These are phyloP conservation scores for Thielaviopsis euricoi DNA, from an alignment of 2,329 filamentous ascomycete species.

Conservation along the genomic window DNA sequence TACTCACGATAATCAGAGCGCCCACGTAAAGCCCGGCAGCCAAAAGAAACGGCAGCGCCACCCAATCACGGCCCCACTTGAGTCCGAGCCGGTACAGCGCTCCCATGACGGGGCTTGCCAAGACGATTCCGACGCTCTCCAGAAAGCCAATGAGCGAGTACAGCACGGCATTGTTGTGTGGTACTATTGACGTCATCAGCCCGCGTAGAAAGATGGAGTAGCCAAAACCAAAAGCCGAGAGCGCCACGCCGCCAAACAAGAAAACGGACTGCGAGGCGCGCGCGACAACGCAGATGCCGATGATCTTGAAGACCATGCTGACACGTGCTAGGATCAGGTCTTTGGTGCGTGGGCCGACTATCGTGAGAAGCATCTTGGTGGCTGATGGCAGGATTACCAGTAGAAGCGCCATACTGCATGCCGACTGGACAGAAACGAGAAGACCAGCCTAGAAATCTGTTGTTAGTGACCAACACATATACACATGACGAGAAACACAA, in stretches of 20 bases:
- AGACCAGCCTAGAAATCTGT: slow-evolving; percentile 4
- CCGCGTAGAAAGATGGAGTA: slow-evolving; percentile 13
- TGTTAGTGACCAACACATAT: background rate
- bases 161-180: slow-evolving; percentile 12
- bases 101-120: slow-evolving; percentile 13
- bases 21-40: slow-evolving; percentile 10
- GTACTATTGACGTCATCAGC: slow-evolving; percentile 13
- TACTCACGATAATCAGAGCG: slow-evolving; percentile 9
- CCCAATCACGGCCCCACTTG: slow-evolving; percentile 10
- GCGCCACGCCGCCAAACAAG: slow-evolving; percentile 7
- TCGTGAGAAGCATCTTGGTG: slow-evolving; percentile 1
- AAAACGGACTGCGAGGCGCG: slow-evolving; percentile 4
- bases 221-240: slow-evolving; percentile 10
- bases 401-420: slow-evolving; percentile 7
- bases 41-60: slow-evolving; percentile 12
- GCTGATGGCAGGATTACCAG: slow-evolving; percentile 5
- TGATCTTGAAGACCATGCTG: slow-evolving; percentile 13
- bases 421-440: slow-evolving; percentile 8
- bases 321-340: slow-evolving; percentile 12
- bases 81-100: slow-evolving; percentile 12
- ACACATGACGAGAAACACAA: background rate
- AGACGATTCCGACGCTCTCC: slow-evolving; percentile 12
- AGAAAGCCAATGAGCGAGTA: slow-evolving; percentile 13
- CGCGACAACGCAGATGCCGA: slow-evolving; percentile 10
- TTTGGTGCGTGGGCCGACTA: slow-evolving; percentile 5